Evolutionary conservation across 2,329 filamentous ascomycete genomes (phyloP), one percentile per base, ranked within the genome.

Genomic region (Colletotrichum somersetense): DNA sequence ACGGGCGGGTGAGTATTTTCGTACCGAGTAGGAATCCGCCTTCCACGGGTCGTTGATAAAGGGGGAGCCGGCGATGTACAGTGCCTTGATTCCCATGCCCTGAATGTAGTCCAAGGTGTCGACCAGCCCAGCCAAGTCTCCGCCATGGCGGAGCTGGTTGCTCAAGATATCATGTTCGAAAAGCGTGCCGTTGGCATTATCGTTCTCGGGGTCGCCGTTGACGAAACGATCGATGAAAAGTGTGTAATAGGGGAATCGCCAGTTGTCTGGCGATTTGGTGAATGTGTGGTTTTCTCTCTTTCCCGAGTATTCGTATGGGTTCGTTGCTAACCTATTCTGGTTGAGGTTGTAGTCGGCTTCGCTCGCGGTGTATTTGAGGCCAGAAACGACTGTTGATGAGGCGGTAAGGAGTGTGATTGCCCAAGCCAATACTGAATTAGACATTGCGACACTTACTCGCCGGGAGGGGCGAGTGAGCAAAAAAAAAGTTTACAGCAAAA

Each of bases 161-260:
- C 85, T 88, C 75, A 84, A 85, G 67, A 86, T 79, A 76, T 91
- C 89, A 77, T 90, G 88, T 75, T 91, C 89, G 78, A 87, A 91
- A 3, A 83, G 74, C 0, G 89, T 91, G 12, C 84, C 86, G 77
- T 91, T 91, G 55, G 85, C 85, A 75, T 91, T 86, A 77, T 92
- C 89, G 76, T 92, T 92, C 2, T 83, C 83, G 10, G 90, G 89
- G 75, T 92, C 87, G 26, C 90, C 90, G 75, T 92, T 91, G 53
- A 90, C 89, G 75, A 88, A 92, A 71, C 89, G 83, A 77, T 92
- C 90, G 14, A 91, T 79, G 77, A 91, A 91, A 57, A 92, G 81
- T 11, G 89, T 90, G 77, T 92, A 92, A 76, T 91, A 88, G 0
- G 90, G 90, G 73, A 92, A 86, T 35, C 90, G 85, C 90, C 90